phyloP scores from a whole-genome alignment of 306 rosid species.

The Trifolium pratense region DNA sequence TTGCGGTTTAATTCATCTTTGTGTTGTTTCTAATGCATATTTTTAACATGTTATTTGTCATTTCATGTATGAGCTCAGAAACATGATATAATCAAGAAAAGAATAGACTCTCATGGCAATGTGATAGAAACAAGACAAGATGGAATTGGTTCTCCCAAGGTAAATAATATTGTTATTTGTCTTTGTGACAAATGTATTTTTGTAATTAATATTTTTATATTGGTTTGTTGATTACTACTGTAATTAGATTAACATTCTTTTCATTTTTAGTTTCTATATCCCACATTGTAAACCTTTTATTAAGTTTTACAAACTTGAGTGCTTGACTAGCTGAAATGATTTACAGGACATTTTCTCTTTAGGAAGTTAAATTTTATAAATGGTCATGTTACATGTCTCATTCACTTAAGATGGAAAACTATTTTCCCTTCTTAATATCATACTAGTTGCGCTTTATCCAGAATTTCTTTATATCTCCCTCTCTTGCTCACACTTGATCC shows the following conservation, averaged over 20 bases:
- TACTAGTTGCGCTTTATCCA: constrained; percentile 15
- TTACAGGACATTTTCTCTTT: not conserved
- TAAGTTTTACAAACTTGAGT: not conserved
- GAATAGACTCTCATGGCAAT: constrained; percentile 85
- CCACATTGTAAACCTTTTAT: not conserved
- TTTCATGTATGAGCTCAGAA: constrained; percentile 56
- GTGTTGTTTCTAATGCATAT: not conserved
- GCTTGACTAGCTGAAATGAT: not conserved
- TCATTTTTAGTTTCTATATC: constrained; percentile 2
- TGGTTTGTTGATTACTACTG: not conserved
- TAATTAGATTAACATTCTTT: constrained; percentile 6
- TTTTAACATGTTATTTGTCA: constrained; percentile 19
- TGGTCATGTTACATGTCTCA: not conserved
- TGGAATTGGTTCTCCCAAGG: constrained; percentile 94
- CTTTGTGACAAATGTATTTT: constrained; percentile 14
- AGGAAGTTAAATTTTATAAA: constrained; percentile 4
- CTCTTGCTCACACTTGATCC: constrained; percentile 21
- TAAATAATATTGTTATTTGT: constrained; percentile 32
- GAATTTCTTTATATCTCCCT: constrained; percentile 4
- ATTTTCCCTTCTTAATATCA: constrained; percentile 17
- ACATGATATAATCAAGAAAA: constrained; percentile 93
- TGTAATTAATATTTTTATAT: constrained; percentile 17
- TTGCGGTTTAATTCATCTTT: not conserved
- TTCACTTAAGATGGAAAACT: constrained; percentile 11
- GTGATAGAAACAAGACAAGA: constrained; percentile 90